A percentile compares a stretch with the other conserved stretches of the same genome.
Conservation (phyloP, 2,329 filamentous ascomycete species). For the Zymoseptoria crescenta region DNA sequence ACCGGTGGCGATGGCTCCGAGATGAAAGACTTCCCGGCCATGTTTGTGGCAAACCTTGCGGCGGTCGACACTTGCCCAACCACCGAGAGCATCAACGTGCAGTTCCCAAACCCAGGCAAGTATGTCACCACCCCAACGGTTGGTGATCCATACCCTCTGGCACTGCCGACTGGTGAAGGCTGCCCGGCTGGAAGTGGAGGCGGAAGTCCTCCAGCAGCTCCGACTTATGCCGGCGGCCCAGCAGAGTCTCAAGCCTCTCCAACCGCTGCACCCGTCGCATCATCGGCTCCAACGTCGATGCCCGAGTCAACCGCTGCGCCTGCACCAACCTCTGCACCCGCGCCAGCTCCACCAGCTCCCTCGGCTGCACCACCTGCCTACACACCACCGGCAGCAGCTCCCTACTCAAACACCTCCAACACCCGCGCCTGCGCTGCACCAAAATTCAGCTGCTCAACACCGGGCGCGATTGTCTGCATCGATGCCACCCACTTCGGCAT, state of each 20-base stretch:
- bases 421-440: slow-evolving; percentile 6
- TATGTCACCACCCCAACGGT: slow-evolving; percentile 40
- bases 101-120: slow-evolving; percentile 61
- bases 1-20: slow-evolving; percentile 48
- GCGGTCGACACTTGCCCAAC: slow-evolving; percentile 47
- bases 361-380: not conserved
- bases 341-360: not conserved
- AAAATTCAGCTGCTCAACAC: slow-evolving; percentile 23
- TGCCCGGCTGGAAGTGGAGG: slow-evolving; percentile 7
- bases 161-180: slow-evolving; percentile 17
- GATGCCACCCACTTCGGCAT: slow-evolving; percentile 35
- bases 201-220: slow-evolving; percentile 1
- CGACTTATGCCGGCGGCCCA: slow-evolving; percentile 2
- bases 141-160: slow-evolving; percentile 18
- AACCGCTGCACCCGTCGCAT: not conserved
- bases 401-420: not conserved
- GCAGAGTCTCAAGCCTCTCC: not conserved
- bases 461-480: slow-evolving; percentile 35
- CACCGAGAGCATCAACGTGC: slow-evolving; percentile 47
- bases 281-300: not conserved
- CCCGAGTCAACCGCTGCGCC: not conserved
- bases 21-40: slow-evolving; percentile 58
- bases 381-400: not conserved
- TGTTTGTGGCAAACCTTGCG: slow-evolving; percentile 66
- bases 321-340: not conserved